These are phyloP conservation scores for Amanita exitialis DNA, from an alignment of 768 basidiomycete genomes.

Conservation along the genomic window DNA sequence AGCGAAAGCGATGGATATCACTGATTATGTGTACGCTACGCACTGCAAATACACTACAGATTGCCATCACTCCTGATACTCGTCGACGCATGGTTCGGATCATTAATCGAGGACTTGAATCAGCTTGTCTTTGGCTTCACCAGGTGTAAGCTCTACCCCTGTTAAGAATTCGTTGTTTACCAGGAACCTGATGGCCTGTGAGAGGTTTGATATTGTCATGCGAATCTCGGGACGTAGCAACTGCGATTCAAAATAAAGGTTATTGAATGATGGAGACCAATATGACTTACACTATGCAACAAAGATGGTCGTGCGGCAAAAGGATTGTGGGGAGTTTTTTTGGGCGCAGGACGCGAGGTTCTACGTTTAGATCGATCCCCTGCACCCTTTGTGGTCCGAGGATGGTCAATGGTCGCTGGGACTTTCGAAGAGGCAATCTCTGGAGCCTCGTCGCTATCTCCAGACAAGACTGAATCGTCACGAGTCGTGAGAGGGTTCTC, in stretches of 20 bases:
- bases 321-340: conserved; percentile 40
- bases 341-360: neutral
- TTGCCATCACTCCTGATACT: neutral
- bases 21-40: neutral
- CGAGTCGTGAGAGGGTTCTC: neutral
- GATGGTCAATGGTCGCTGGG: conserved; percentile 3
- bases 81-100: neutral
- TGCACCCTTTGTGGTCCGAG: neutral
- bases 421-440: conserved; percentile 50
- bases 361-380: neutral
- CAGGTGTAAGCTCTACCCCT: conserved; percentile 72
- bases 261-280: neutral
- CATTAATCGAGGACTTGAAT: conserved; percentile 44
- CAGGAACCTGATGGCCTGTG: conserved; percentile 85
- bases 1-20: conserved; percentile 18
- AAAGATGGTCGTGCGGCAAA: conserved; percentile 63
- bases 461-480: conserved; percentile 16
- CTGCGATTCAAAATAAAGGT: conserved; percentile 25
- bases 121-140: conserved; percentile 54
- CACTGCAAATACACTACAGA: neutral
- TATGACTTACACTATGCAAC: conserved; percentile 60
- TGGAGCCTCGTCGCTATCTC: conserved; percentile 35
- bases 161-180: conserved; percentile 84
- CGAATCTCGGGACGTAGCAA: conserved; percentile 80
- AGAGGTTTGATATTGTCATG: conserved; percentile 82